These are phyloP conservation scores for Jacaranda mimosifolia DNA, from an alignment of 257 asterid genomes.

Conservation along the genomic window DNA sequence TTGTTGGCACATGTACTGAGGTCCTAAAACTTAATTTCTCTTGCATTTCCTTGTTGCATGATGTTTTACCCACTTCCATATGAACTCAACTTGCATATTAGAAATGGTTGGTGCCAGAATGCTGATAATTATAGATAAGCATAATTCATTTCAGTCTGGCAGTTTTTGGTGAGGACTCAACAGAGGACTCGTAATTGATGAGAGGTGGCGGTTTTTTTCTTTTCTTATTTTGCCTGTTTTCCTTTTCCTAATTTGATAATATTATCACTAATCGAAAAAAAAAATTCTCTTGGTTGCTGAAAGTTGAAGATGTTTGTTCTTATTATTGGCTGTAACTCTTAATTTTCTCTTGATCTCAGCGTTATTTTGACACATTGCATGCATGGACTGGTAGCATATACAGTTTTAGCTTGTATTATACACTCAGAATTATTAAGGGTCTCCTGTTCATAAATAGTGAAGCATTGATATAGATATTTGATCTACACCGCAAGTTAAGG, in stretches of 20 bases:
- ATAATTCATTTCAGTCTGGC: too few species aligned
- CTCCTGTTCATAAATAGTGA: background rate
- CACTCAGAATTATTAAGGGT: background rate
- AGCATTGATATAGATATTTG: background rate
- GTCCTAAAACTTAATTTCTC: background rate
- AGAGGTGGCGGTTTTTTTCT: background rate
- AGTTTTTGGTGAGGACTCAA: background rate
- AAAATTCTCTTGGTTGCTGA: background rate
- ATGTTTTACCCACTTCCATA: background rate
- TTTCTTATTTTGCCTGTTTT: background rate
- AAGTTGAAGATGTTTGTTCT: background rate
- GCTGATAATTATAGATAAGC: background rate
- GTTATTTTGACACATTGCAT: too few species aligned
- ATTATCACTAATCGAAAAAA: too few species aligned
- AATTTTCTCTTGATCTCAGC: too few species aligned
- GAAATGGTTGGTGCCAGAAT: background rate
- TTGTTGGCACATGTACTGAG: slow-evolving; percentile 10
- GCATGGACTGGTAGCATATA: too few species aligned
- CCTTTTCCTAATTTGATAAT: too few species aligned
- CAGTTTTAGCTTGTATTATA: background rate
- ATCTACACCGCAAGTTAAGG: background rate
- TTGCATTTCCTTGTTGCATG: background rate
- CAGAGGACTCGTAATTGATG: background rate
- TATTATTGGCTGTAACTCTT: background rate
- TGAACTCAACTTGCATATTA: background rate